phyloP scores from a whole-genome alignment of 78 protist genomes.

The Corallochytrium limacisporum region DNA sequence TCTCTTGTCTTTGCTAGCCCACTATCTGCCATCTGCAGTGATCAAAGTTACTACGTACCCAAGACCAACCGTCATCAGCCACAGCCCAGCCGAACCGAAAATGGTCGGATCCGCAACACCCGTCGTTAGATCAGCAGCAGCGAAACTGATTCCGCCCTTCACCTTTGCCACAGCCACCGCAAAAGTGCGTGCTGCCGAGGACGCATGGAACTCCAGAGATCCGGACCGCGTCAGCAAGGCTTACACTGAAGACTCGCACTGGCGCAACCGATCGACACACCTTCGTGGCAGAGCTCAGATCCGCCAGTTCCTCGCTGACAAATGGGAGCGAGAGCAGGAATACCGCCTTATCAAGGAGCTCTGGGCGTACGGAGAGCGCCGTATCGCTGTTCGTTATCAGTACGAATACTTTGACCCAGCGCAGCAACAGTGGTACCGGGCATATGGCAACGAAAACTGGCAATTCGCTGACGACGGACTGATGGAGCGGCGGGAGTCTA shows the following conservation, averaged over 20 bases:
- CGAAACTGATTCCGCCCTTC: constrained; percentile 49
- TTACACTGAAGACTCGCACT: constrained; percentile 29
- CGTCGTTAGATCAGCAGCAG: not conserved
- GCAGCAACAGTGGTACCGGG: constrained; percentile 13
- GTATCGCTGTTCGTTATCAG: constrained; percentile 45
- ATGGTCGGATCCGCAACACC: too few relatives aligned
- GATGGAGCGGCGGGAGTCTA: constrained; percentile 30
- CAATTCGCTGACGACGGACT: constrained; percentile 18
- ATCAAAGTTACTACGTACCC: too few relatives aligned
- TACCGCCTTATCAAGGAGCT: constrained; percentile 42
- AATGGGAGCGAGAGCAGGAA: constrained; percentile 35
- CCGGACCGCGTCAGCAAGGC: constrained; percentile 13
- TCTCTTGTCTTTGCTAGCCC: too few relatives aligned
- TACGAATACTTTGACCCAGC: constrained; percentile 41
- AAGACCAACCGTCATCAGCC: too few relatives aligned
- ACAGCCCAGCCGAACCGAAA: too few relatives aligned
- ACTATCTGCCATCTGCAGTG: too few relatives aligned
- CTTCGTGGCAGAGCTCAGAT: constrained; percentile 27
- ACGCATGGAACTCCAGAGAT: constrained; percentile 51
- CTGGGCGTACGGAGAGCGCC: constrained; percentile 25
- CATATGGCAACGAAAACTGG: constrained; percentile 62
- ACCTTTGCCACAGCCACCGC: constrained; percentile 7
- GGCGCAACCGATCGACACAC: constrained; percentile 42
- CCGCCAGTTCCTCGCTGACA: constrained; percentile 17
- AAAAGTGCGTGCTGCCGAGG: constrained; percentile 50